Evolutionary conservation across 441 rosid genomes (phyloP), one percentile per base, ranked within the genome.

Genomic region (Bocquillonia castaneifolia): DNA sequence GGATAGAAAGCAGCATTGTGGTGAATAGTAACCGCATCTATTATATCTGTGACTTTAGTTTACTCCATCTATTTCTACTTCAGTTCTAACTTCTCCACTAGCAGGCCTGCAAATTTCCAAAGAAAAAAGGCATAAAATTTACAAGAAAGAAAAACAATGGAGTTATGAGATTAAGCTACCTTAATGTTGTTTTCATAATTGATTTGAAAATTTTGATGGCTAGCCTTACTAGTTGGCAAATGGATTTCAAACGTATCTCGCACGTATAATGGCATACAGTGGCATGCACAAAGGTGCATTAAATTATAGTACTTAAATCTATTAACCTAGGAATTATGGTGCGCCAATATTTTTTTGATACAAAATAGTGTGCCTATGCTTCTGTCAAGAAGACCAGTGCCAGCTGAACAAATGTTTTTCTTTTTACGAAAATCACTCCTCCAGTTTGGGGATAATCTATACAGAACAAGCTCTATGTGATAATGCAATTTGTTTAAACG

Each of bases 101-200:
- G 80, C 74, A 57, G 80, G 75, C 57, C 83, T 77, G 78, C 56
- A 66, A 31, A 53, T 45, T 66, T 28, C 28, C n/a, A 50, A 75
- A 29, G 10, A 18, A 28, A 45, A 63, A 69, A 31, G 5, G 14
- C 55, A 69, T 52, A 55, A 60, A 10, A 69, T 36, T 61, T 12
- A 53, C 39, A 22, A 25, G 53, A 22, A 53, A 69, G 64, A 42
- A 10, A 52, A n/a, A 5, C 42, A n/a, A 10, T 20, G 6, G 31
- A 44, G 15, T 12, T 18, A 31, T 14, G 20, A n/a, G 31, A 48
- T 22, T 17, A 26, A 15, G 23, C 44, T 58, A 6, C 58, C 29
- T 59, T 15, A 20, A 12, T 18, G 53, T 59, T 53, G 26, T 31
- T 53, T 67, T 9, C n/a, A 9, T 20, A 31, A 53, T 37, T 56